Evolutionary conservation across 176 grass and related monocot species (phyloP), one percentile per base, ranked within the genome.

Genomic region (Aegilops bicornis): DNA sequence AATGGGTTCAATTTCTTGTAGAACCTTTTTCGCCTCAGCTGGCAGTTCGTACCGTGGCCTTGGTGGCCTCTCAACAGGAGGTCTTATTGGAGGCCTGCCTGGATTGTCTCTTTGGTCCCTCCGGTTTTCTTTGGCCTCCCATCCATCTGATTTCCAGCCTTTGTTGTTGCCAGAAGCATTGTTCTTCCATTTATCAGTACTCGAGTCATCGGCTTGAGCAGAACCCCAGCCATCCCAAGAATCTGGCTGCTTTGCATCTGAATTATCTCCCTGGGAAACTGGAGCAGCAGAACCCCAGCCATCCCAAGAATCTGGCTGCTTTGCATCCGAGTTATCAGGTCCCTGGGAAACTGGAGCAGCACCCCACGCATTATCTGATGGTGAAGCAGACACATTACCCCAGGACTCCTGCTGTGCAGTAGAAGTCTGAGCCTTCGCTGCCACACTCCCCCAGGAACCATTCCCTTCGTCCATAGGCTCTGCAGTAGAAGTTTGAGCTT

Each of bases 61-160:
- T 73, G 84, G 89, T 24, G 83, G 88, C 60, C 88, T 89, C 52
- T 92, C 86, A 31, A 11, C 45, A 32, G 73, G 73, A 32, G 73
- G 73, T 61, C 56, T 88, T 63, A 89, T 92, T 78, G 75, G 84
- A 39, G 88, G 88, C 81, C 83, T 89, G 65, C 85, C 80, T 50
- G 84, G 71, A 82, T 84, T 86, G 15, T 79, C 86, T 76, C 86
- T 89, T 67, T 93, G 89, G 17, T 78, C 69, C 67, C 78, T 89
- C 71, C 86, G 80, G 66, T 84, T 91, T 79, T 88, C 82, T 67
- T 91, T 93, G 29, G 90, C 83, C 87, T 78, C 80, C 96, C 93
- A 98, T 66, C 91, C 89, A 81, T 90, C 84, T 71, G 91, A 69
- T 86, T 91, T 96, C 93, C 93, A 88, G 40, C 83, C 79, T 81